phyloP scores from a whole-genome alignment of 768 basidiomycete species.

The Crassisporium funariophilum region DNA sequence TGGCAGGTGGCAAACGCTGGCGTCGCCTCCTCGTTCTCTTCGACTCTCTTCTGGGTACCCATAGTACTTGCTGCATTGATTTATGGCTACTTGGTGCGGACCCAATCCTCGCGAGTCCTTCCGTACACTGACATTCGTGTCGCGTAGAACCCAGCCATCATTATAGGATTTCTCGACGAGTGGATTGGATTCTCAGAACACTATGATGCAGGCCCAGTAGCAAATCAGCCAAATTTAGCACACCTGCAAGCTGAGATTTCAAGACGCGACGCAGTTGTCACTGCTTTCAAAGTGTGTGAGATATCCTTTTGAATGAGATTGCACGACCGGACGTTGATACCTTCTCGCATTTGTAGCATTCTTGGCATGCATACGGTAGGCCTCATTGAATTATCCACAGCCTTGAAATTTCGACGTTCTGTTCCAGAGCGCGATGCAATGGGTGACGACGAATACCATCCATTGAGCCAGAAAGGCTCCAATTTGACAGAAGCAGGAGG shows the following conservation, averaged over 20 bases:
- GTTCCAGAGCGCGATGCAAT: slow-evolving; percentile 81
- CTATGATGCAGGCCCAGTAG: slow-evolving; percentile 31
- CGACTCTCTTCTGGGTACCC: slow-evolving; percentile 21
- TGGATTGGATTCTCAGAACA: slow-evolving; percentile 47
- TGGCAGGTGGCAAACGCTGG: slow-evolving; percentile 13
- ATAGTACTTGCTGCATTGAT: slow-evolving; percentile 16
- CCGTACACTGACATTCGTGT: not conserved
- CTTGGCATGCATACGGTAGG: slow-evolving; percentile 84
- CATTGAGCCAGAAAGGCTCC: slow-evolving; percentile 69
- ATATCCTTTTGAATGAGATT: not conserved
- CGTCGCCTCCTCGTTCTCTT: slow-evolving; percentile 14
- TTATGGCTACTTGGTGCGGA: slow-evolving; percentile 24
- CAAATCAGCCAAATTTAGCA: slow-evolving; percentile 9
- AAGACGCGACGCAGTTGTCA: slow-evolving; percentile 71
- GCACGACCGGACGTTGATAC: not conserved
- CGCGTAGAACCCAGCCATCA: slow-evolving; percentile 20
- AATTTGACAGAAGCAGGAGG: slow-evolving; percentile 81
- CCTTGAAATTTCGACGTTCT: not conserved
- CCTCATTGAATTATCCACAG: slow-evolving; percentile 7
- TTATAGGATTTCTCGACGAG: slow-evolving; percentile 31
- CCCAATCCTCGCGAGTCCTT: not conserved
- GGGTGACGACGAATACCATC: slow-evolving; percentile 93
- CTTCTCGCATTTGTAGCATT: slow-evolving; percentile 53
- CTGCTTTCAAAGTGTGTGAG: slow-evolving; percentile 79
- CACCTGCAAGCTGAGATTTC: slow-evolving; percentile 52